phyloP scores from a whole-genome alignment of 805 yeast genomes.

The Wickerhamomyces queroliae region DNA sequence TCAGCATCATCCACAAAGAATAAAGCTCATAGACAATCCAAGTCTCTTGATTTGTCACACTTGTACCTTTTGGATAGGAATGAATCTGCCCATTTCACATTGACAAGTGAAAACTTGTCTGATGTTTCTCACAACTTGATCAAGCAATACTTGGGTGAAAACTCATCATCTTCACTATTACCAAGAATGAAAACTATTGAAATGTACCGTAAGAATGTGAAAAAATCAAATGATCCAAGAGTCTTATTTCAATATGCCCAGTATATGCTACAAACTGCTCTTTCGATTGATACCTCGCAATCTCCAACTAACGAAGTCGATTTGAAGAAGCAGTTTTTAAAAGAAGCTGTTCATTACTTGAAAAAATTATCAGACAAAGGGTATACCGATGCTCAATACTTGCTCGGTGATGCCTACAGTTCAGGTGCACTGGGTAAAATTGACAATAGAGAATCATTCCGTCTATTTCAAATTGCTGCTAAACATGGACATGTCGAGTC shows the following conservation, averaged over 20 bases:
- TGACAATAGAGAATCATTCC: slow-evolving; percentile 72
- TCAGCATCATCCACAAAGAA: slow-evolving; percentile 2
- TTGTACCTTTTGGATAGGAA: slow-evolving; percentile 28
- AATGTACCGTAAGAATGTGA: slow-evolving; percentile 79
- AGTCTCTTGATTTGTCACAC: slow-evolving; percentile 37
- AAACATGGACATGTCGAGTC: slow-evolving; percentile 91
- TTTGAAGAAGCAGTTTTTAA: slow-evolving; percentile 51
- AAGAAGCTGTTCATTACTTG: slow-evolving; percentile 71
- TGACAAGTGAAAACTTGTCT: slow-evolving; percentile 35
- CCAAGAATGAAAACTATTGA: slow-evolving; percentile 84
- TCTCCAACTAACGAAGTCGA: slow-evolving; percentile 10
- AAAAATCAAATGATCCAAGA: slow-evolving; percentile 76
- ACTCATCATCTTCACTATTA: slow-evolving; percentile 41
- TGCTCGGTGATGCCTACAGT: slow-evolving; percentile 84
- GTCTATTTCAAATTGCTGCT: slow-evolving; percentile 81
- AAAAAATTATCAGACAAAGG: slow-evolving; percentile 74
- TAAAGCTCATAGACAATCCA: slow-evolving; percentile 24
- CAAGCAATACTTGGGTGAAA: slow-evolving; percentile 48
- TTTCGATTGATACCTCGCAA: slow-evolving; percentile 39
- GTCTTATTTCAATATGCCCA: slow-evolving; percentile 90
- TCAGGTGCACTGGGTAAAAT: slow-evolving; percentile 80
- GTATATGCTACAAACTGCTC: slow-evolving; percentile 80
- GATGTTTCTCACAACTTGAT: slow-evolving; percentile 48
- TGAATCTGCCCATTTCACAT: slow-evolving; percentile 28
- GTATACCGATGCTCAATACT: slow-evolving; percentile 84